Evolutionary conservation across 2,329 filamentous ascomycete genomes (phyloP).

Genomic region (Fusarium goolgardi): DNA sequence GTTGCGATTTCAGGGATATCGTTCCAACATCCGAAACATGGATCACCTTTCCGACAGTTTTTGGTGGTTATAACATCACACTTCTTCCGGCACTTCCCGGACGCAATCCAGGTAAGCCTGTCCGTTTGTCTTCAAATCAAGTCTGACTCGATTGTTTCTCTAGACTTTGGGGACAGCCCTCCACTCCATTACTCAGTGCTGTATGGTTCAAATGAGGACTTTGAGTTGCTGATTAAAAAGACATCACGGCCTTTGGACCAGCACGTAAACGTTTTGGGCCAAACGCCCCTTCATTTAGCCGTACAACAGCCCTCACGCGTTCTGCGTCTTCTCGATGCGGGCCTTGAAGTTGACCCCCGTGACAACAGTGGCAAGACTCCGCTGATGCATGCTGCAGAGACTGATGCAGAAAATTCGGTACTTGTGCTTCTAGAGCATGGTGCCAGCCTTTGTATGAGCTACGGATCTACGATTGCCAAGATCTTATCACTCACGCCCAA

Average conservation of each 20-base stretch:
- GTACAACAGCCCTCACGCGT: too few relatives aligned
- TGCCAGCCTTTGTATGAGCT: too few relatives aligned
- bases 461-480: rapidly evolving
- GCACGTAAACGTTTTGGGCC: constrained; percentile 3
- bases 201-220: not conserved
- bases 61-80: too few relatives aligned
- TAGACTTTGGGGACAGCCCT: not conserved
- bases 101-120: not conserved
- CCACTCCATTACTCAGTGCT: not conserved
- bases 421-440: too few relatives aligned
- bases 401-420: too few relatives aligned
- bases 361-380: too few relatives aligned
- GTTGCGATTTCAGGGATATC: not conserved
- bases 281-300: constrained; percentile 6
- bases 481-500: too few relatives aligned
- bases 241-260: rapidly evolving
- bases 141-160: not conserved
- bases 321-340: too few relatives aligned
- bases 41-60: too few relatives aligned
- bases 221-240: not conserved
- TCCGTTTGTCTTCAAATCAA: not conserved
- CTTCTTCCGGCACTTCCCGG: not conserved
- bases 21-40: not conserved
- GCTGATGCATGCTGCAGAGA: too few relatives aligned
- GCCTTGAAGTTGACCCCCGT: too few relatives aligned